Base-by-base conservation (phyloP, 2,329 filamentous ascomycete genomes). In the Aspergillus costaricaensis region DNA sequence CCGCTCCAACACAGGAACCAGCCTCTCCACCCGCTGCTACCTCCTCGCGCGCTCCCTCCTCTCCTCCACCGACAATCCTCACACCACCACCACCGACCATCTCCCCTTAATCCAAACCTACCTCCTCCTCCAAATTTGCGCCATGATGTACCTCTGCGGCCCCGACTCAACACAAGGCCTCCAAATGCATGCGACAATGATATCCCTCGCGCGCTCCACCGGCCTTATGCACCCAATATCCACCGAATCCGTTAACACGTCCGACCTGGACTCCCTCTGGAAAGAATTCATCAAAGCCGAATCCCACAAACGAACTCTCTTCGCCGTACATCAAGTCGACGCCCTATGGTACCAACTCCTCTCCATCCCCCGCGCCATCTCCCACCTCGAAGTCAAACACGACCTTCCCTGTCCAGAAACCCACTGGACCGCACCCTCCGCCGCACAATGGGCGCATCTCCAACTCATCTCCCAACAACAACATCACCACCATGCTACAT, bases 131-230 rank as follows among this genome's bases (percentile, higher is more conserved):
- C 71, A 80, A 53, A 74, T 79, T 7, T 79, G 70, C 55, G 71
- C 77, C n/a, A 79, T 79, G 70, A 75, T 80, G 70, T 80, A 79
- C 57, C 70, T 79, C 23, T 79, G 76, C 60, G 75, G 76, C 0
- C 60, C 69, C 1, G 64, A 74, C 52, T 78, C 77, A 0, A 64
- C 68, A 2, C 72, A 71, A 23, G 77, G 73, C 2, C 70, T 78
- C 12, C 74, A 75, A 27, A 75, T 78, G 67, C 79, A 81, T 55
- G 71, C 74, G 0, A 72, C 70, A 9, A 77, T 79, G 69, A 77
- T 80, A 15, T 72, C 75, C 0, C 72, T 80, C 0, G 72, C 74
- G 2, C 71, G 78, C 0, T 62, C 74, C 5, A 65, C 65, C 4
- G 72, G 75, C 1, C 56, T 79, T n/a, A 77, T 73, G 64, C 75